Evolutionary conservation across 2,329 filamentous ascomycete species (phyloP).

Genomic region (Colletotrichum endophyticum): DNA sequence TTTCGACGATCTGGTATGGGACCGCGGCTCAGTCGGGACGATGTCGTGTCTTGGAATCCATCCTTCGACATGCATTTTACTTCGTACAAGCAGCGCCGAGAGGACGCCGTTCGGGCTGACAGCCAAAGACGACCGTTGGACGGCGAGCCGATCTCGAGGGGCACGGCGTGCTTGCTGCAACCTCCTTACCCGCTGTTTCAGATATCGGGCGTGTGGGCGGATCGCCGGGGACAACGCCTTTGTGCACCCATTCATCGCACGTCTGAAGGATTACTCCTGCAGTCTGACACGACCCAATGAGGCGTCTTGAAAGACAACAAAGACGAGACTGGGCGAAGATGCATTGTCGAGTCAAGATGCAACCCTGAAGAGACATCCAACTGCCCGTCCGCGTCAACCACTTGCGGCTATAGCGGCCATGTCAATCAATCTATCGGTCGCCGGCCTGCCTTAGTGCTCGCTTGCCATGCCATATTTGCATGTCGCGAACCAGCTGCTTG

Average conservation of each 20-base stretch:
- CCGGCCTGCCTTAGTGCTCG: neutral
- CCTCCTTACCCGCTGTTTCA: conserved; percentile 19
- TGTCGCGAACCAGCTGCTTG: neutral
- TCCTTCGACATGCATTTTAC: neutral
- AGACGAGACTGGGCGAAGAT: neutral
- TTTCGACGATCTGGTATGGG: conserved; percentile 5
- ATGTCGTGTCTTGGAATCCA: neutral
- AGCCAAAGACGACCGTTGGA: neutral
- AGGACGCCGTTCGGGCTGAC: neutral
- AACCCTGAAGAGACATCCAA: neutral
- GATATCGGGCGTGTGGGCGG: conserved; percentile 13
- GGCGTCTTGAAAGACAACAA: neutral
- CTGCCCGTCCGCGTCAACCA: neutral
- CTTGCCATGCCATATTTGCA: neutral
- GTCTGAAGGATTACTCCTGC: neutral
- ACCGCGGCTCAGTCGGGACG: neutral
- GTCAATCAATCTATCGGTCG: neutral
- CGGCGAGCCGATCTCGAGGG: neutral
- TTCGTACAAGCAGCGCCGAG: neutral
- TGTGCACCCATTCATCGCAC: neutral
- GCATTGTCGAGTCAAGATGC: neutral
- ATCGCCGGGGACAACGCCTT: conserved; percentile 2
- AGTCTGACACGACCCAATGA: neutral
- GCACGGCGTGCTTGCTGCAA: conserved; percentile 7
- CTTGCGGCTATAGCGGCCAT: neutral